These are phyloP conservation scores for Ochromonas danica DNA, from an alignment of 108 stramenopile species.

Conservation along the genomic window DNA sequence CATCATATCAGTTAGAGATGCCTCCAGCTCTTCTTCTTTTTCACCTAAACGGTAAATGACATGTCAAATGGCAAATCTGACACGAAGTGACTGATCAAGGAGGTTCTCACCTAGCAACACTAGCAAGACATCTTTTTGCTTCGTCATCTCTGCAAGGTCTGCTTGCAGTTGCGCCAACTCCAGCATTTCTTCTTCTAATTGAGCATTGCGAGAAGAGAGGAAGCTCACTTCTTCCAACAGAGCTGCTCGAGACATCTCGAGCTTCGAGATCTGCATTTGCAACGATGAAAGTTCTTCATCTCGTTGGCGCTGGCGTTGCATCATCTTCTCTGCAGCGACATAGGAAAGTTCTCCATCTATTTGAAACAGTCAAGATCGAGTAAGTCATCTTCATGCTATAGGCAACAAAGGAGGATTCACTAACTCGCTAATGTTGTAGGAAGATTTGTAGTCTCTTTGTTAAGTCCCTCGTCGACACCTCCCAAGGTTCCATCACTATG, in stretches of 20 bases:
- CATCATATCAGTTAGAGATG: not conserved
- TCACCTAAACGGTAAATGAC: too few relatives aligned
- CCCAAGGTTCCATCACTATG: too few relatives aligned
- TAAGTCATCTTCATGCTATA: too few relatives aligned
- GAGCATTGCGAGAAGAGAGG: not conserved
- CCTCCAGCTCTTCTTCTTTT: constrained; percentile 29
- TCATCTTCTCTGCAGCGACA: not conserved
- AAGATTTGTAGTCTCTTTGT: too few relatives aligned
- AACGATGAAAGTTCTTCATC: constrained; percentile 11
- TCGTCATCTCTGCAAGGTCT: not conserved
- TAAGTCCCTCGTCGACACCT: too few relatives aligned
- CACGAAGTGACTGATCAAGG: too few relatives aligned
- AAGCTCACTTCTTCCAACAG: constrained; percentile 27
- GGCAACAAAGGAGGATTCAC: too few relatives aligned
- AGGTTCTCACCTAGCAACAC: constrained; percentile 28
- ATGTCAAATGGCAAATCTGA: too few relatives aligned
- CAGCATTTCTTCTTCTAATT: not conserved
- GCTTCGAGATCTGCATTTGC: not conserved
- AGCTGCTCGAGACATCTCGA: not conserved
- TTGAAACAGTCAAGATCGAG: too few relatives aligned
- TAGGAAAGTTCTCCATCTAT: constrained; percentile 19
- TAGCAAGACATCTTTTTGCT: constrained; percentile 11
- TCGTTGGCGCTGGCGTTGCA: not conserved
- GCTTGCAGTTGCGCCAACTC: not conserved
- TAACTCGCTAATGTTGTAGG: too few relatives aligned